phyloP scores from a whole-genome alignment of 257 asterid genomes.

The Nicotiana tabacum region DNA sequence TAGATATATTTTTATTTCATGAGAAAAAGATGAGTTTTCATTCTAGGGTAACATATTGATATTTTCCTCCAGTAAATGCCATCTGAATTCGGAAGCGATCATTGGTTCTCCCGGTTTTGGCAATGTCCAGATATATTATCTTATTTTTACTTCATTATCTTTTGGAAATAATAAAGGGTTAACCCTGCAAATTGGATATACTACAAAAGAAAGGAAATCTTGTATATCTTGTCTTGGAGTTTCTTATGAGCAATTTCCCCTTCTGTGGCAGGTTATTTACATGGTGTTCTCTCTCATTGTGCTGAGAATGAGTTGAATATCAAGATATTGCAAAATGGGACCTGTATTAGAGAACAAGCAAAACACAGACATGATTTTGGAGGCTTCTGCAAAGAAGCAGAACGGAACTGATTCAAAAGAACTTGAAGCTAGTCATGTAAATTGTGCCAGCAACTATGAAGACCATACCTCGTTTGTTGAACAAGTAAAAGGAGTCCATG shows the following conservation, averaged over 20 bases:
- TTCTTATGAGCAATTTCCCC: neutral
- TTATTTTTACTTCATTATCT: neutral
- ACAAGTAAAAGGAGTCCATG: constrained; percentile 1
- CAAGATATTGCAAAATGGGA: constrained; percentile 21
- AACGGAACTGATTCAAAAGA: constrained; percentile 8
- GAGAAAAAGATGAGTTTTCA: too few relatives aligned
- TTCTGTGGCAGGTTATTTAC: neutral
- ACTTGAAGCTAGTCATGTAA: constrained; percentile 9
- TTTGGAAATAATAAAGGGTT: neutral
- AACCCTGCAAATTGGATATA: neutral
- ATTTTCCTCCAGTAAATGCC: neutral
- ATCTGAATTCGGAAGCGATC: neutral
- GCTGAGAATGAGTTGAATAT: constrained; percentile 9
- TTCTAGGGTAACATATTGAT: neutral
- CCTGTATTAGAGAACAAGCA: constrained; percentile 13
- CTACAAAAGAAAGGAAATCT: neutral
- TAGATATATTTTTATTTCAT: too few relatives aligned
- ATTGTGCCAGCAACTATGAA: constrained; percentile 3
- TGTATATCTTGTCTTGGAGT: neutral
- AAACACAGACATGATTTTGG: neutral
- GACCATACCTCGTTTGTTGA: constrained; percentile 1
- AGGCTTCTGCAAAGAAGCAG: constrained; percentile 8
- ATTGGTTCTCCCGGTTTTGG: neutral
- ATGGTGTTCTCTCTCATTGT: neutral
- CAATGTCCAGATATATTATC: neutral